Evolutionary conservation across 1,284 basidiomycete species (phyloP), one percentile per base, ranked within the genome.

Genomic region (Lignosus rhinocerotis): DNA sequence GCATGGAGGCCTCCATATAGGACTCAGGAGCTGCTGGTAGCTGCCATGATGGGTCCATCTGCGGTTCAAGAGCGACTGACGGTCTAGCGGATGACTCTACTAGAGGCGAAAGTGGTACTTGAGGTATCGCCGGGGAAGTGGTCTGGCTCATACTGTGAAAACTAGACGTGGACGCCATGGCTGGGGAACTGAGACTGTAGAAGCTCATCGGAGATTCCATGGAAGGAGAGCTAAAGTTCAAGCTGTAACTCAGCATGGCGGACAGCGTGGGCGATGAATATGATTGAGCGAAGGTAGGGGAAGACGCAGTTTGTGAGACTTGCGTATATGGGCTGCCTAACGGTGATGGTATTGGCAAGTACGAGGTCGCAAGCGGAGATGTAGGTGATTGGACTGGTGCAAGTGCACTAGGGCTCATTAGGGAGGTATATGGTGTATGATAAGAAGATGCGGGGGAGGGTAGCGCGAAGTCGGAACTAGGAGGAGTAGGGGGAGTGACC

Each of bases 201-300:
- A 52, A 59, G 43, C 56, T 61, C 36, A 53, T 36, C 12, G 45
- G 49, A 11, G 60, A 61, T 6, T 53, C 53, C 19, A 53, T 46
- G n/a, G 41, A 14, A 7, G 51, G 56, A 9, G 60, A 19, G 51
- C 19, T 33, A 8, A 31, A 12, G 52, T 10, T 46, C 19, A 42
- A 19, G 32, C 21, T 36, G 19, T 48, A 48, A 12, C 8, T 30
- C 21, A 19, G 21, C 46, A 48, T 53, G 17, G 21, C 14, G 32
- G 41, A 38, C 14, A 34, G 32, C 25, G 50, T 32, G 16, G 50
- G 50, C 25, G 48, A 50, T 11, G 50, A 17, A 21, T 12, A 42
- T n/a, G 38, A 31, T 39, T 43, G 43, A 8, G 21, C 21, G 19
- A 49, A 11, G 25, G 32, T 51, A 5, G 59, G 19, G 11, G 43